Percentiles rank a stretch among this genome's conserved stretches.
These are phyloP conservation scores for Sclerospora graminicola DNA, from an alignment of 352 stramenopile species.

Conservation along the genomic window DNA sequence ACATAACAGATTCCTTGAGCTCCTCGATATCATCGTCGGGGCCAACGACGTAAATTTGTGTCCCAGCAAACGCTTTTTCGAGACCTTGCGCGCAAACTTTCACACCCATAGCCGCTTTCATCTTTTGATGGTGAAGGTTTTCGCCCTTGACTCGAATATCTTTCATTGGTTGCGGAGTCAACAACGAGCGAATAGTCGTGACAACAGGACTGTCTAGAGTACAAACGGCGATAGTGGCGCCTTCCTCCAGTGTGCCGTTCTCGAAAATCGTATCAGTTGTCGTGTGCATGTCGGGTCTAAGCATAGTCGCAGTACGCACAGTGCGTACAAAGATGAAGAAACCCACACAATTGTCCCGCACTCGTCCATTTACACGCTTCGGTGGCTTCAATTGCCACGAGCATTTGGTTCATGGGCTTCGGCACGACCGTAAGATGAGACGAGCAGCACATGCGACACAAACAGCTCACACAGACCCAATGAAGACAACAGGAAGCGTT, in stretches of 20 bases:
- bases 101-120: conserved; percentile 97
- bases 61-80: conserved; percentile 97
- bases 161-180: too few species aligned
- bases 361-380: conserved; percentile 52
- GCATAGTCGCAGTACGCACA: conserved; percentile 29
- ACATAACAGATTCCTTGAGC: conserved; percentile 96
- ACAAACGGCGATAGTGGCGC: conserved; percentile 96
- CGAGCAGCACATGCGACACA: conserved; percentile 66
- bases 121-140: conserved; percentile 94
- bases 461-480: conserved; percentile 58
- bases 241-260: conserved; percentile 93
- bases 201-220: conserved; percentile 97
- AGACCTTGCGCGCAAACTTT: conserved; percentile 97
- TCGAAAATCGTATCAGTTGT: conserved; percentile 98
- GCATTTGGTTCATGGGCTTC: conserved; percentile 43
- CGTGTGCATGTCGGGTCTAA: too few species aligned
- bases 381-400: conserved; percentile 44
- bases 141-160: too few species aligned
- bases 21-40: conserved; percentile 98
- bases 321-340: conserved; percentile 27
- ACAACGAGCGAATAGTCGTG: too few species aligned
- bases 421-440: conserved; percentile 41
- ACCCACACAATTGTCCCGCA: conserved; percentile 18
- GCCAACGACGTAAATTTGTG: too few species aligned
- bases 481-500: conserved; percentile 64